A percentile compares a stretch with the other conserved stretches of the same genome.
These are phyloP conservation scores for Trichoderma pleuroti DNA, from an alignment of 2,329 filamentous ascomycete species.

Conservation along the genomic window DNA sequence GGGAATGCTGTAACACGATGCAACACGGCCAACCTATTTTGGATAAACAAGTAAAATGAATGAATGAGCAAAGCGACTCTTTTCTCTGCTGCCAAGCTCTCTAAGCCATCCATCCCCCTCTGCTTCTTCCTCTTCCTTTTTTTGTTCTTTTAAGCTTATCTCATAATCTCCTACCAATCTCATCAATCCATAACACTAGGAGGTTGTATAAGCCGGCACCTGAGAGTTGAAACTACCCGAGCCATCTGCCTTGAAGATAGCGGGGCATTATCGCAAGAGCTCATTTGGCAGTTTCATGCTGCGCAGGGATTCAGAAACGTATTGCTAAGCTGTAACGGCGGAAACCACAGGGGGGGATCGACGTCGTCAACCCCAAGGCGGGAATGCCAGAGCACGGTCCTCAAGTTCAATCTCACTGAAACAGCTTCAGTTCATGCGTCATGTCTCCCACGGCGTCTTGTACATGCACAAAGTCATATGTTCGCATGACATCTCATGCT, in stretches of 20 bases:
- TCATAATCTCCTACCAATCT: background rate
- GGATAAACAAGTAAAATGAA: constrained; percentile 4
- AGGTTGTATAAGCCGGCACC: constrained; percentile 1
- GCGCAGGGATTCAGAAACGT: background rate
- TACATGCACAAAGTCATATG: background rate
- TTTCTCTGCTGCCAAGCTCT: background rate
- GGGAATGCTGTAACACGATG: constrained; percentile 71
- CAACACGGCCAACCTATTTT: background rate
- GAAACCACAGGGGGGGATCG: background rate
- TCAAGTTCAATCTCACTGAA: background rate
- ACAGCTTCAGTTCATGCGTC: constrained; percentile 8
- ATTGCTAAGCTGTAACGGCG: background rate
- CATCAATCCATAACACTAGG: background rate
- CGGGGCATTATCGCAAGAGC: background rate
- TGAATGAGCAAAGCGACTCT: background rate
- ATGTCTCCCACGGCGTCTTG: background rate
- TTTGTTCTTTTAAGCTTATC: constrained; percentile 10
- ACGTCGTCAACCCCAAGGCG: background rate
- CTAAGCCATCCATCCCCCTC: background rate
- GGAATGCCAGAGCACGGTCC: background rate
- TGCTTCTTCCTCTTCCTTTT: background rate
- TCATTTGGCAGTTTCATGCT: constrained; percentile 11
- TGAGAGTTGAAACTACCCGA: background rate
- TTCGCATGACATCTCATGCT: background rate
- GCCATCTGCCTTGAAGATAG: background rate